Evolutionary conservation across 768 basidiomycete genomes (phyloP).

Genomic region (Hygrophorus pudorinus): DNA sequence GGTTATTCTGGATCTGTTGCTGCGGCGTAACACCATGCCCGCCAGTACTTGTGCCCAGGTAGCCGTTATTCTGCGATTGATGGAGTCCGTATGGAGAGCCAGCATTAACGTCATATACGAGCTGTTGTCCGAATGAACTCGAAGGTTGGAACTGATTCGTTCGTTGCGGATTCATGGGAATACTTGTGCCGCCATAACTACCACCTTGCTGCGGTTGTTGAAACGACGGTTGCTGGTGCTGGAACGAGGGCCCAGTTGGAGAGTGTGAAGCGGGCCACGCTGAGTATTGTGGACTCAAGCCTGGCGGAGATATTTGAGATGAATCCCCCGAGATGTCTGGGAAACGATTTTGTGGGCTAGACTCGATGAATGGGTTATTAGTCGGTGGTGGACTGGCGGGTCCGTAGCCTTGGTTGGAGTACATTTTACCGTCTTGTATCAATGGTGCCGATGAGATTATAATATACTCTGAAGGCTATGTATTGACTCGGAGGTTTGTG

Average conservation of each 20-base stretch:
- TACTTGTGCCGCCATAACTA: not conserved
- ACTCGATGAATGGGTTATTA: constrained; percentile 63
- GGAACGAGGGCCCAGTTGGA: constrained; percentile 21
- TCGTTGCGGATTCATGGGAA: not conserved
- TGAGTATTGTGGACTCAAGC: constrained; percentile 24
- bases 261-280: constrained; percentile 24
- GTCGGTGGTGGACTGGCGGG: constrained; percentile 26
- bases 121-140: constrained; percentile 49
- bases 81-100: constrained; percentile 18
- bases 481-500: no score
- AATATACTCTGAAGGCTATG: no score
- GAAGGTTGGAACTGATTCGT: constrained; percentile 33
- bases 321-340: constrained; percentile 44
- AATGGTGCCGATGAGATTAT: not conserved
- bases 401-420: constrained; percentile 29
- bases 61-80: constrained; percentile 10
- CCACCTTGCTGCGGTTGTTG: constrained; percentile 30
- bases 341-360: constrained; percentile 42
- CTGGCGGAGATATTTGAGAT: constrained; percentile 9
- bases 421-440: constrained; percentile 25
- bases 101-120: constrained; percentile 18
- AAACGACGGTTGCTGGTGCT: constrained; percentile 25
- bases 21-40: constrained; percentile 23
- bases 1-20: constrained; percentile 37
- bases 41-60: constrained; percentile 12